Percentiles rank a stretch among this genome's conserved stretches.
Conservation (phyloP, 1,139 yeast genomes). For the Pichia sp. region DNA sequence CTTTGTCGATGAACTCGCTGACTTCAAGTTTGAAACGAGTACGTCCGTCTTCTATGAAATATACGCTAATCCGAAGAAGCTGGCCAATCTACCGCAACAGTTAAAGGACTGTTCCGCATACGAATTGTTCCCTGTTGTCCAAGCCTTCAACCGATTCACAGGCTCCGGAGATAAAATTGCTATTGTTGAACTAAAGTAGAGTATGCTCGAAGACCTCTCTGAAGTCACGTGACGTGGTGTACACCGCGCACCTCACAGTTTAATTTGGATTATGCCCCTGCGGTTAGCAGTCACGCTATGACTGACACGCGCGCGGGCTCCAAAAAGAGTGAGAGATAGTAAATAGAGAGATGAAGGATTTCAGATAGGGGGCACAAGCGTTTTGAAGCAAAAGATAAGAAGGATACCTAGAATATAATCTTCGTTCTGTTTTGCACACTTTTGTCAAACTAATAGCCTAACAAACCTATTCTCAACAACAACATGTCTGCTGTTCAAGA, state of each 20-base stretch:
- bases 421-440: not conserved
- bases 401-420: not conserved
- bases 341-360: not conserved
- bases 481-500: slow-evolving; percentile 19
- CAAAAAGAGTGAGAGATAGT: not conserved
- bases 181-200: slow-evolving; percentile 6
- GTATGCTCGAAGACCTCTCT: not conserved
- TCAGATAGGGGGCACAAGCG: not conserved
- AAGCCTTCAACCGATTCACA: not conserved
- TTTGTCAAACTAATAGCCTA: not conserved
- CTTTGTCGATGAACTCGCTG: slow-evolving; percentile 7
- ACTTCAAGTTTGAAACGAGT: not conserved
- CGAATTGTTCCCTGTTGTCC: slow-evolving; percentile 10
- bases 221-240: not conserved
- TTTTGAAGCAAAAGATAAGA: not conserved
- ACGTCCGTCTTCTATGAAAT: slow-evolving; percentile 15
- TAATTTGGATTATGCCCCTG: not conserved
- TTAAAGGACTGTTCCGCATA: not conserved
- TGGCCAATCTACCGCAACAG: not conserved
- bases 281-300: not conserved
- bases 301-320: slow-evolving; percentile 8
- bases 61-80: slow-evolving; percentile 8
- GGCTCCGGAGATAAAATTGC: slow-evolving; percentile 1
- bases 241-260: not conserved
- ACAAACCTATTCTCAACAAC: not conserved